These are phyloP conservation scores for Cladophialophora exuberans DNA, from an alignment of 2,329 filamentous ascomycete genomes.

Conservation along the genomic window DNA sequence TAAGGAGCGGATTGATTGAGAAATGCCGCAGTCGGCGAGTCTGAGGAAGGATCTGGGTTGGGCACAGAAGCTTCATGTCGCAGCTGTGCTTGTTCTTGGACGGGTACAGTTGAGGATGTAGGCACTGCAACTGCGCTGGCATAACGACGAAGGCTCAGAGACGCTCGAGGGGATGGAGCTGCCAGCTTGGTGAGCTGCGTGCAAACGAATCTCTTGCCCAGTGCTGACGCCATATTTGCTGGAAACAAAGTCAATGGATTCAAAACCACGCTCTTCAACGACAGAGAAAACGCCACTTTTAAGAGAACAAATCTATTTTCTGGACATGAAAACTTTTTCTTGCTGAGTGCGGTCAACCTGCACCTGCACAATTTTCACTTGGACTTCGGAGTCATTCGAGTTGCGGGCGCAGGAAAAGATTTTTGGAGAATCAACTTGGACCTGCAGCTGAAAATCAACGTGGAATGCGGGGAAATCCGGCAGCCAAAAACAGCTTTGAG, in stretches of 20 bases:
- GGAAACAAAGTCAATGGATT: not conserved
- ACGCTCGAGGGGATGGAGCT: conserved; percentile 15
- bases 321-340: too few species aligned
- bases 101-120: conserved; percentile 29
- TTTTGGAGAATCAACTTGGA: conserved; percentile 1
- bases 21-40: conserved; percentile 75
- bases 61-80: conserved; percentile 58
- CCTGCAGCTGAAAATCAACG: not conserved
- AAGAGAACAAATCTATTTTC: not conserved
- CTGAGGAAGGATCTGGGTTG: conserved; percentile 72
- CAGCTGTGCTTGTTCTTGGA: conserved; percentile 23
- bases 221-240: conserved; percentile 18
- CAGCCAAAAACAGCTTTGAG: not conserved
- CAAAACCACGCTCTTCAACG: not conserved
- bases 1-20: conserved; percentile 77
- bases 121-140: conserved; percentile 32
- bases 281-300: not conserved
- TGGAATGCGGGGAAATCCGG: conserved; percentile 5
- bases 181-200: conserved; percentile 15
- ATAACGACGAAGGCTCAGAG: conserved; percentile 25
- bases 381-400: too few species aligned
- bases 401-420: conserved; percentile 3
- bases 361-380: too few species aligned
- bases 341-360: too few species aligned
- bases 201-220: conserved; percentile 18